Conservation (phyloP, 2,329 filamentous ascomycete genomes). For the Clonostachys byssicola region DNA sequence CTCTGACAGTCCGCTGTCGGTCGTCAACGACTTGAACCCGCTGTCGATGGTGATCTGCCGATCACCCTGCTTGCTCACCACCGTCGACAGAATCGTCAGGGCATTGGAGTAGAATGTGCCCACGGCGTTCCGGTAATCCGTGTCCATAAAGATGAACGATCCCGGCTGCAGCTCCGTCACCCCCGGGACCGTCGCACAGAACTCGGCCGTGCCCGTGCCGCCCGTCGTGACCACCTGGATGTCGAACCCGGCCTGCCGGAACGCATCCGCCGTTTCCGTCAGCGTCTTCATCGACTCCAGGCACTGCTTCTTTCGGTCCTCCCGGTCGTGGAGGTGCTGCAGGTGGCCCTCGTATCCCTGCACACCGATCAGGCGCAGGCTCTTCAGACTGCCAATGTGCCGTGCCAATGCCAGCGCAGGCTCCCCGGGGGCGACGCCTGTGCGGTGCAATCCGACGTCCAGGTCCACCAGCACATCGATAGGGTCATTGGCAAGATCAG, state of each 20-base stretch:
- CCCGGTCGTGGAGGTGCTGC: constrained; percentile 40
- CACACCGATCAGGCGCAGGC: constrained; percentile 39
- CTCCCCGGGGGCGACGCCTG: constrained; percentile 36
- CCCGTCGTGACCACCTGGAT: constrained; percentile 47
- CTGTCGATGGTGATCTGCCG: constrained; percentile 40
- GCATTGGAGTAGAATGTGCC: constrained; percentile 43
- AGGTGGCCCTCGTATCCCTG: constrained; percentile 50
- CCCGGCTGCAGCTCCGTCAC: constrained; percentile 51
- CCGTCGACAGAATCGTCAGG: constrained; percentile 40
- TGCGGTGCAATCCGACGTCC: constrained; percentile 45
- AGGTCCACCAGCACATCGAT: constrained; percentile 40
- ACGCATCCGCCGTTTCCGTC: constrained; percentile 31
- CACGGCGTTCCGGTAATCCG: constrained; percentile 48
- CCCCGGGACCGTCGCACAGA: constrained; percentile 42
- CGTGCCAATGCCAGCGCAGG: constrained; percentile 30
- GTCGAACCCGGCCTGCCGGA: constrained; percentile 32
- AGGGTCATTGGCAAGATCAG: constrained; percentile 12
- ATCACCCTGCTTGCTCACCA: constrained; percentile 39
- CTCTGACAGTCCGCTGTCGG: constrained; percentile 45
- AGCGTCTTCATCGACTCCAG: constrained; percentile 39
- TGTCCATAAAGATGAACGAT: constrained; percentile 54
- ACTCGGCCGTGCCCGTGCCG: constrained; percentile 47
- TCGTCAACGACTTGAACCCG: constrained; percentile 41
- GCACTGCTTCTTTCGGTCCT: constrained; percentile 34
- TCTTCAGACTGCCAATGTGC: constrained; percentile 25